Conservation (phyloP, 2,329 filamentous ascomycete species). For the Claviceps purpurea region DNA sequence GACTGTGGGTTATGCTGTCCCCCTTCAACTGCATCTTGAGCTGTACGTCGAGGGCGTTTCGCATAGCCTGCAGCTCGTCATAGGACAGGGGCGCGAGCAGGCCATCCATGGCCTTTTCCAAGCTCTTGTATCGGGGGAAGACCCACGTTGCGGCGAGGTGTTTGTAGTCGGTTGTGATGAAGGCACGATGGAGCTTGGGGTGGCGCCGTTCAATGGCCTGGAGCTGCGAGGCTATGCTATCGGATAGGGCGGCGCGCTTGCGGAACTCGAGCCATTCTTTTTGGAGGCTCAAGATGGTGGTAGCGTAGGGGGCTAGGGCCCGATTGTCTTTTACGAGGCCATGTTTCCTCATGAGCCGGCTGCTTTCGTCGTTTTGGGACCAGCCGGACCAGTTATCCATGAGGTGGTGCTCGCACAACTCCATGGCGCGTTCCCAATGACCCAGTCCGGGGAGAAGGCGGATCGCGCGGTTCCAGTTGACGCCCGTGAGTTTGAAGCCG, state of each 20-base stretch:
- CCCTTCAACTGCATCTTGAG: neutral
- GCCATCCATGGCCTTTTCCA: conserved; percentile 16
- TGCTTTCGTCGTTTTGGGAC: conserved; percentile 18
- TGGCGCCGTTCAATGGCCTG: conserved; percentile 25
- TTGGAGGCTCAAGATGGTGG: conserved; percentile 34
- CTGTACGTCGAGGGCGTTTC: conserved; percentile 10
- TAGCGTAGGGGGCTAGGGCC: conserved; percentile 17
- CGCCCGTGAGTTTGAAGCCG: conserved; percentile 63
- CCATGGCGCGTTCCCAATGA: conserved; percentile 54
- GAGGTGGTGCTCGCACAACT: conserved; percentile 60
- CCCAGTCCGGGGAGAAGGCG: conserved; percentile 49
- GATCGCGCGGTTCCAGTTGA: conserved; percentile 71
- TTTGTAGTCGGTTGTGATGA: conserved; percentile 20
- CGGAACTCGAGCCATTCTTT: conserved; percentile 37
- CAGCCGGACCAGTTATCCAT: conserved; percentile 73
- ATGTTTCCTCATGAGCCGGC: conserved; percentile 16
- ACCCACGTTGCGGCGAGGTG: conserved; percentile 15
- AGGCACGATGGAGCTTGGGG: conserved; percentile 27
- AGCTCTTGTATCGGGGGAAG: conserved; percentile 12
- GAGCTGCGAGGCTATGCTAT: conserved; percentile 26
- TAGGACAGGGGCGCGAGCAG: conserved; percentile 18
- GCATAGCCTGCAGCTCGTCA: conserved; percentile 15
- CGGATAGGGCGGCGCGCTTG: conserved; percentile 34
- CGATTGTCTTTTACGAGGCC: conserved; percentile 25
- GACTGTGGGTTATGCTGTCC: neutral